Evolutionary conservation across 2,329 filamentous ascomycete species (phyloP), one percentile per base, ranked within the genome.

Genomic region (Didymellaceae sp.): DNA sequence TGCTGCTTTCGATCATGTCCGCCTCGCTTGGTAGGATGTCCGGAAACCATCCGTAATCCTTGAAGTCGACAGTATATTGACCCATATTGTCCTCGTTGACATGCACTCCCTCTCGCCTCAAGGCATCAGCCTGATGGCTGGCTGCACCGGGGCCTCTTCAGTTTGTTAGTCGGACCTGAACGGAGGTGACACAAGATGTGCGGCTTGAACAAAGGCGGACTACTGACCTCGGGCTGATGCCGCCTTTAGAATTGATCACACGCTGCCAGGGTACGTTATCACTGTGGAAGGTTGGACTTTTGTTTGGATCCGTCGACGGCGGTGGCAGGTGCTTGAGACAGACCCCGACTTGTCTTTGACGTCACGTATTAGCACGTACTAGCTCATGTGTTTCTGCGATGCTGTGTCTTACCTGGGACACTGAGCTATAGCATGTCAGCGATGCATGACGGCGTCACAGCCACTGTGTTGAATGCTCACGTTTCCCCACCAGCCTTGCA

Each of bases 201-300:
- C 20, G 45, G 54, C 52, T 30, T 37, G 13, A 20, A 42, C 42
- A 43, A 32, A 43, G 39, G 30, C 47, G 22, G 34, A 42, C 28
- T 40, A 70, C 77, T 60, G 66, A 93, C 90, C 92, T 84, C 6
- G 89, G 89, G 34, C 91, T 96, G 60, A 97, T 95, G 52, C 85
- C 79, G 17, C 93, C 92, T 74, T 89, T 93, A 11, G 90, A 78
- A 72, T 93, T 96, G 69, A 97, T 88, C 52, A 97, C 90, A 50
- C 94, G 81, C 77, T 97, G 93, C 93, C 93, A 97, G 0, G 93
- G 93, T 3, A 97, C 93, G 58, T 88, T 97, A 18, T 78, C 79
- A 52, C 82, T 79, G 71, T 96, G 87, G 75, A 88, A 95, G 49
- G 76, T 63, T 30, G 69, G 55, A 72, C 55, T 64, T 44, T 75